Base-by-base conservation (phyloP, 257 asterid genomes). In the Mitragyna speciosa region DNA sequence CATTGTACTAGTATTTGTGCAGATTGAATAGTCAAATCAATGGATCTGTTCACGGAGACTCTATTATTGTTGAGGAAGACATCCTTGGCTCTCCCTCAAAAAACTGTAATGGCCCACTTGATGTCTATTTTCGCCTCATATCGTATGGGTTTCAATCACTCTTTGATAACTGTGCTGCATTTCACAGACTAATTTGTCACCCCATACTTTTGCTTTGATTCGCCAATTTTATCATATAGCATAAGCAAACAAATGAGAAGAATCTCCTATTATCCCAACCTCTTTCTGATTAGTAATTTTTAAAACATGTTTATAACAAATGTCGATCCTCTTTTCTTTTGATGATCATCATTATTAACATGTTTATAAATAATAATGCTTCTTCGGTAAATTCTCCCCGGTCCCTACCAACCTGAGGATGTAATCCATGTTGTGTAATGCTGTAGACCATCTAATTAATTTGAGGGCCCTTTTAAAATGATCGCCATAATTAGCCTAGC, bases 21-120 rank as follows among this genome's bases (percentile, higher is more conserved):
- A 63, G 31, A 81, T 48, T 73, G 91, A 85, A 77, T 79, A 61
- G 91, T 84, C 91, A 82, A 83, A 87, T 83, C 91, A 79, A 68
- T 26, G 73, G 80, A 82, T 76, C 85, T 85, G 81, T 87, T 85
- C 80, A 80, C 71, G 45, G 58, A 70, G 80, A 82, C 89, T 85
- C 85, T 63, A 87, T 80, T 85, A 87, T 85, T 83, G 82, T 83
- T 10, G 45, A 8, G 36, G 10, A 58, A 58, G 20, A 63, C 52
- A 17, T 78, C n/a, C 77, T 77, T n/a, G 58, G 22, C 77, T 73
- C 75, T 65, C 78, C 76, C 65, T 67, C 28, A 76, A 22, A 63
- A 54, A 63, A 76, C 31, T 78, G 76, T 64, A 80, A 81, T 84
- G 83, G 76, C 81, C 90, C 90, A 81, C 87, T 83, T 64, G 73